These are phyloP conservation scores for Colletotrichum sp. DNA, from an alignment of 2,329 filamentous ascomycete species.

Conservation along the genomic window DNA sequence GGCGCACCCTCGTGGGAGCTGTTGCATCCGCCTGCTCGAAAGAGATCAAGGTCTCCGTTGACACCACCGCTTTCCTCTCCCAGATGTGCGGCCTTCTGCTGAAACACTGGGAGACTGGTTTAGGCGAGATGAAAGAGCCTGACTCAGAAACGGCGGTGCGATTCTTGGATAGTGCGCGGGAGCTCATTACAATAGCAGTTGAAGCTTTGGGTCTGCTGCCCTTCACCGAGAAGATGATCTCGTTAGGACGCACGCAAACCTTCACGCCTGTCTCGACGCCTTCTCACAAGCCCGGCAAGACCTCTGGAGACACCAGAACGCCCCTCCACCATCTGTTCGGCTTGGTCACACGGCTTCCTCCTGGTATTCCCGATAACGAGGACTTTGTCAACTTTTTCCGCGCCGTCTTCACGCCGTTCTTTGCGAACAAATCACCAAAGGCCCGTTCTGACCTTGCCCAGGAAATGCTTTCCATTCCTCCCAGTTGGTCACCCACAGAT, in stretches of 20 bases:
- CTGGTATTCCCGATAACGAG: slow-evolving; percentile 52
- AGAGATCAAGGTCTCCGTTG: slow-evolving; percentile 86
- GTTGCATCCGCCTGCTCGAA: slow-evolving; percentile 75
- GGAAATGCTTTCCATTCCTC: slow-evolving; percentile 56
- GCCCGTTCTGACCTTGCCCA: slow-evolving; percentile 50
- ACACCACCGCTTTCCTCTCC: slow-evolving; percentile 81
- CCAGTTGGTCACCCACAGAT: slow-evolving; percentile 37
- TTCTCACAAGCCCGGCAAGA: slow-evolving; percentile 63
- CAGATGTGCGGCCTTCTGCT: slow-evolving; percentile 72
- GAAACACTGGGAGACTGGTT: slow-evolving; percentile 69
- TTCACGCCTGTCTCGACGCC: slow-evolving; percentile 70
- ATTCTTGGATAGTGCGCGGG: slow-evolving; percentile 60
- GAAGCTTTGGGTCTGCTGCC: slow-evolving; percentile 61
- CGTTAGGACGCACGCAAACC: slow-evolving; percentile 54
- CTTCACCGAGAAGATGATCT: slow-evolving; percentile 66
- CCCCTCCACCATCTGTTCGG: slow-evolving; percentile 71
- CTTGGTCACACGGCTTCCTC: slow-evolving; percentile 58
- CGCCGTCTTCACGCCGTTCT: slow-evolving; percentile 63
- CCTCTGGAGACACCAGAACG: slow-evolving; percentile 55
- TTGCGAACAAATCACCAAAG: slow-evolving; percentile 51
- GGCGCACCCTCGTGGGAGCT: slow-evolving; percentile 65
- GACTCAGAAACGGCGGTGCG: slow-evolving; percentile 49
- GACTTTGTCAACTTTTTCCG: slow-evolving; percentile 50
- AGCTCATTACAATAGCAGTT: slow-evolving; percentile 54
- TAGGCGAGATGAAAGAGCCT: slow-evolving; percentile 56